phyloP scores from a whole-genome alignment of 2,329 filamentous ascomycete species.

The Pestalotiopsis sp. region DNA sequence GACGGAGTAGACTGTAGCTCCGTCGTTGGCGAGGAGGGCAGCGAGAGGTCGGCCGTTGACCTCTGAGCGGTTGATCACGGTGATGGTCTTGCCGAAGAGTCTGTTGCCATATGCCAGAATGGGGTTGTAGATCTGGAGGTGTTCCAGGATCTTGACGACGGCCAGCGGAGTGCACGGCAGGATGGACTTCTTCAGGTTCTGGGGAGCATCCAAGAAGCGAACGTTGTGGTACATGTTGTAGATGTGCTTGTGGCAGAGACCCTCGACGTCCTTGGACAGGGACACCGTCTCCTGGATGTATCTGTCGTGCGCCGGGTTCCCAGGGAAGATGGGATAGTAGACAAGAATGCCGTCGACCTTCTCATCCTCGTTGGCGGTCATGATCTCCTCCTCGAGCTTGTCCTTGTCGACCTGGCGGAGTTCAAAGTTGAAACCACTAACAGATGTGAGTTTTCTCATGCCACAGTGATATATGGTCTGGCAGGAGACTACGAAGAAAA shows the following conservation, averaged over 20 bases:
- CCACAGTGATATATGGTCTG: not conserved
- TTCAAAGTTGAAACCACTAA: constrained; percentile 85
- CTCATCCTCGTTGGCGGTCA: constrained; percentile 79
- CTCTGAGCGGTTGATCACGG: constrained; percentile 94
- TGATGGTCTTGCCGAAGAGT: constrained; percentile 90
- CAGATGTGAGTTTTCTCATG: constrained; percentile 14
- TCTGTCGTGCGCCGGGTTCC: constrained; percentile 81
- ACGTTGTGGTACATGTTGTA: constrained; percentile 99
- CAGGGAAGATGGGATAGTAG: constrained; percentile 93
- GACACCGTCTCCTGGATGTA: constrained; percentile 95
- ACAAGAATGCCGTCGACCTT: constrained; percentile 88
- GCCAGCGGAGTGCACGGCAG: constrained; percentile 94
- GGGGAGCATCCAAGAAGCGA: constrained; percentile 82
- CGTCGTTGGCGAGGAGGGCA: constrained; percentile 92
- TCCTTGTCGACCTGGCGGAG: constrained; percentile 85
- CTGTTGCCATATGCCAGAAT: constrained; percentile 92
- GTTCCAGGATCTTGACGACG: constrained; percentile 94
- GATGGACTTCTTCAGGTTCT: constrained; percentile 83
- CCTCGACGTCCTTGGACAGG: constrained; percentile 91
- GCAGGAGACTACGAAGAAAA: not conserved
- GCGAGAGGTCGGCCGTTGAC: constrained; percentile 93
- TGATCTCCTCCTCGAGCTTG: constrained; percentile 84
- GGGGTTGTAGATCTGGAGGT: constrained; percentile 94
- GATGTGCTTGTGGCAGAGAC: constrained; percentile 88
- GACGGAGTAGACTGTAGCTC: constrained; percentile 91